Evolutionary conservation across 108 stramenopile genomes (phyloP).

Genomic region (Skeletonema costatum): DNA sequence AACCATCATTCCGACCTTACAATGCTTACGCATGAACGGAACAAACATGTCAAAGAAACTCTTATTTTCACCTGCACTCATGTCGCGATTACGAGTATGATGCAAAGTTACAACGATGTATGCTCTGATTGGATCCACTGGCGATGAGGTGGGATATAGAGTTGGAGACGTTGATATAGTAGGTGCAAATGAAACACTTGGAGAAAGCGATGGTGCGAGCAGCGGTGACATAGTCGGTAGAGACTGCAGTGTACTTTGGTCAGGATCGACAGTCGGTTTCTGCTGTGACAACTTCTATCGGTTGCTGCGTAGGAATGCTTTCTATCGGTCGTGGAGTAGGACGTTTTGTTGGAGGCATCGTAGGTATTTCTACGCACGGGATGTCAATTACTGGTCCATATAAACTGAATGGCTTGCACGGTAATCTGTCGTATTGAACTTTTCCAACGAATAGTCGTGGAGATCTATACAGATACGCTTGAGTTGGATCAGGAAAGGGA

Average conservation of each 20-base stretch:
- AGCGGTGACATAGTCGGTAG: background rate
- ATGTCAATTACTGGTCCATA: background rate
- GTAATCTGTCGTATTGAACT: background rate
- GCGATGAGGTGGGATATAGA: background rate
- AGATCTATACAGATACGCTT: background rate
- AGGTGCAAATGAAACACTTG: background rate
- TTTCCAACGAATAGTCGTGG: background rate
- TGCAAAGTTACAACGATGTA: background rate
- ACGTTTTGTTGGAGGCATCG: background rate
- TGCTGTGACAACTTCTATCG: background rate
- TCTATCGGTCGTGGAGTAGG: background rate
- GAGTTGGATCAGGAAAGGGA: slow-evolving; percentile 1
- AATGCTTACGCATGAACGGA: background rate
- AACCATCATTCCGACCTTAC: background rate
- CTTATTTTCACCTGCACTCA: background rate
- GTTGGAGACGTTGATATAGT: background rate
- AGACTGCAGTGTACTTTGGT: background rate
- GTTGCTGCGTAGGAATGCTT: background rate
- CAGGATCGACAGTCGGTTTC: background rate
- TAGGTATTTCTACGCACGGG: background rate
- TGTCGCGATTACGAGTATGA: background rate
- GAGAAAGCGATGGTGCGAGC: background rate
- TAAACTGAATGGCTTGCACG: slow-evolving; percentile 1
- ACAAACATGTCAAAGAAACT: background rate
- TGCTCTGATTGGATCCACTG: background rate